Evolutionary conservation across 2,329 filamentous ascomycete species (phyloP).

Genomic region (Phialophora verrucosa): DNA sequence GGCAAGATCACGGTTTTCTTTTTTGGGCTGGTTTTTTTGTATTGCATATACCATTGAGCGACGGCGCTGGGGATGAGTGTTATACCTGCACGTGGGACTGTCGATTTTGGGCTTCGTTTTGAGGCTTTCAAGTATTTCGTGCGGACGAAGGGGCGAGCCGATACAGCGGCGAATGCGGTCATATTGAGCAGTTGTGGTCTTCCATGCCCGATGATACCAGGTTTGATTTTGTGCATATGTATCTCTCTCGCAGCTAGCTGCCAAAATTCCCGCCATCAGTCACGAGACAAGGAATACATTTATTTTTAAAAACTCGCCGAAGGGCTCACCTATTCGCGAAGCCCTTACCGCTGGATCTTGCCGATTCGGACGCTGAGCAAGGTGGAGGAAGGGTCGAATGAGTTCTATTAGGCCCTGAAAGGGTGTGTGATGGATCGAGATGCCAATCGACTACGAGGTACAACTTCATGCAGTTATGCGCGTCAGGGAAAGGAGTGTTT

Average conservation of each 20-base stretch:
- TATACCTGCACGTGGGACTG: not conserved
- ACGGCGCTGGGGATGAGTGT: constrained; percentile 30
- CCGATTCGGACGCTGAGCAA: too few relatives aligned
- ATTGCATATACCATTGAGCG: constrained; percentile 33
- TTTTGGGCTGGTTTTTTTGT: constrained; percentile 1
- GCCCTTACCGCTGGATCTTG: not conserved
- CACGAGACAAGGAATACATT: not conserved
- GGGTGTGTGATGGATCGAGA: too few relatives aligned
- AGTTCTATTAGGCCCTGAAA: too few relatives aligned
- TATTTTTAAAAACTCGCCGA: not conserved
- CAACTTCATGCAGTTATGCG: too few relatives aligned
- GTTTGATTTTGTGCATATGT: not conserved
- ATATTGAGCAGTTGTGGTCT: not conserved
- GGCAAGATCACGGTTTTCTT: constrained; percentile 2
- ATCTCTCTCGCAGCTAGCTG: not conserved
- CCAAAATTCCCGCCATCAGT: not conserved
- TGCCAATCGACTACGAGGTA: too few relatives aligned
- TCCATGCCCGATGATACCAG: not conserved
- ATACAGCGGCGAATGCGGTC: not conserved
- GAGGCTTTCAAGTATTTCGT: not conserved
- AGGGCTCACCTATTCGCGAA: not conserved
- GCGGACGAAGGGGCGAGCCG: not conserved
- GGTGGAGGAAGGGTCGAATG: too few relatives aligned
- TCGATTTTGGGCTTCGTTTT: not conserved
- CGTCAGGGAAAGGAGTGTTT: too few relatives aligned